A percentile compares a stretch with the other conserved stretches of the same genome.
These are phyloP conservation scores for Kwoniella dejecticola DNA, from an alignment of 768 basidiomycete genomes.

Conservation along the genomic window DNA sequence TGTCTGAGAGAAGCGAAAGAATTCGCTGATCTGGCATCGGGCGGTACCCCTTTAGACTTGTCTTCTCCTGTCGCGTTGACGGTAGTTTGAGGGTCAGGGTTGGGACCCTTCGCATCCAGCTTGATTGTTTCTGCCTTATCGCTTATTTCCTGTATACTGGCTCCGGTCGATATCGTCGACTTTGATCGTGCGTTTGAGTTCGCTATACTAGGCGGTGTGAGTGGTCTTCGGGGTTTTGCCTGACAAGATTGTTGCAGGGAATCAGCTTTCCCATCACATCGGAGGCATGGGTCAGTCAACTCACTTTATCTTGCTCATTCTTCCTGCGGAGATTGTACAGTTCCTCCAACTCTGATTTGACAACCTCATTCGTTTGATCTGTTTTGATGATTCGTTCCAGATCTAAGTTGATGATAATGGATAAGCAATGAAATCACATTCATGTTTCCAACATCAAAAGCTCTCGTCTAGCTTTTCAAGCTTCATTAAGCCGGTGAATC, in stretches of 20 bases:
- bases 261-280: background rate
- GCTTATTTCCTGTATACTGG: conserved; percentile 7
- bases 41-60: no score
- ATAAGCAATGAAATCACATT: no score
- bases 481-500: no score
- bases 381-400: conserved; percentile 63
- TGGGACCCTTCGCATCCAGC: background rate
- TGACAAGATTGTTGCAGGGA: background rate
- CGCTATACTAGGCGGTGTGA: conserved; percentile 13
- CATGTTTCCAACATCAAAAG: no score
- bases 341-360: conserved; percentile 66
- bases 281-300: background rate
- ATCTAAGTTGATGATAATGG: no score
- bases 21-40: background rate
- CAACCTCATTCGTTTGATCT: conserved; percentile 68
- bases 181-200: no score
- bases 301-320: conserved; percentile 32
- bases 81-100: background rate
- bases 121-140: conserved; percentile 1
- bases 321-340: conserved; percentile 48
- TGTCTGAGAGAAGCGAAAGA: conserved; percentile 26
- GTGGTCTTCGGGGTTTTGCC: conserved; percentile 9
- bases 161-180: conserved; percentile 4
- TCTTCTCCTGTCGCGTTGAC: background rate
- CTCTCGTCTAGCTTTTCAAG: no score